Evolutionary conservation across 306 rosid genomes (phyloP).

Genomic region (Acacia acuminata): DNA sequence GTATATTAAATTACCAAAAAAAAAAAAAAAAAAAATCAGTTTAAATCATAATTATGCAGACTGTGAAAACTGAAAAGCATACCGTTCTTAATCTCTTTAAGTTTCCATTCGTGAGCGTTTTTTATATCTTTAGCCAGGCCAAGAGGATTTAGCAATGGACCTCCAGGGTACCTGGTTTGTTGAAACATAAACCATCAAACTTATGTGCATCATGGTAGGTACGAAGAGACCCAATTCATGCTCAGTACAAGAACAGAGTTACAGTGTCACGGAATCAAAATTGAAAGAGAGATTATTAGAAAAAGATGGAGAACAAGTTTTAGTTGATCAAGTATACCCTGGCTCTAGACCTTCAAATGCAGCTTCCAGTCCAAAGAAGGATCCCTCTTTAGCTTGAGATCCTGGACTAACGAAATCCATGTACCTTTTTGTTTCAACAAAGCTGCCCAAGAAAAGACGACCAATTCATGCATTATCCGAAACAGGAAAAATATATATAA

Average conservation of each 20-base stretch:
- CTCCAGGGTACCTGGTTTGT: slow-evolving; percentile 73
- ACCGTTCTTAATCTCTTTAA: slow-evolving; percentile 93
- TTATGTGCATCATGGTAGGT: neutral
- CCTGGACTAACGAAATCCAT: slow-evolving; percentile 92
- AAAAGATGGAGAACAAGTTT: neutral
- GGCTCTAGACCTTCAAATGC: slow-evolving; percentile 84
- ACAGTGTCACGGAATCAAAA: slow-evolving; percentile 3
- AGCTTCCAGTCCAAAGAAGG: slow-evolving; percentile 83
- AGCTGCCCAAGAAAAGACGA: slow-evolving; percentile 49
- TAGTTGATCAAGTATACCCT: slow-evolving; percentile 53
- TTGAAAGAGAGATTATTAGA: neutral
- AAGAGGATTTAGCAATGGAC: slow-evolving; percentile 84
- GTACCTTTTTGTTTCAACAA: slow-evolving; percentile 84
- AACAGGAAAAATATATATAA: neutral
- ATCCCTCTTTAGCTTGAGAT: slow-evolving; percentile 83
- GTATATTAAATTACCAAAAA: neutral
- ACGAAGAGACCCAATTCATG: neutral
- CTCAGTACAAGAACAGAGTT: neutral
- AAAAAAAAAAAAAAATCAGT: too few relatives aligned
- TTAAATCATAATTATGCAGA: neutral
- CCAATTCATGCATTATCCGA: slow-evolving; percentile 1
- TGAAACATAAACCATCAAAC: slow-evolving; percentile 24
- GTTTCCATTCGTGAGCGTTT: slow-evolving; percentile 79
- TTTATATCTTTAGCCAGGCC: slow-evolving; percentile 84
- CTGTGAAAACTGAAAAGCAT: neutral